Percentiles rank a stretch among this genome's conserved stretches.
phyloP scores from a whole-genome alignment of 2,329 filamentous ascomycete genomes.

The Hypoxylon sp. region DNA sequence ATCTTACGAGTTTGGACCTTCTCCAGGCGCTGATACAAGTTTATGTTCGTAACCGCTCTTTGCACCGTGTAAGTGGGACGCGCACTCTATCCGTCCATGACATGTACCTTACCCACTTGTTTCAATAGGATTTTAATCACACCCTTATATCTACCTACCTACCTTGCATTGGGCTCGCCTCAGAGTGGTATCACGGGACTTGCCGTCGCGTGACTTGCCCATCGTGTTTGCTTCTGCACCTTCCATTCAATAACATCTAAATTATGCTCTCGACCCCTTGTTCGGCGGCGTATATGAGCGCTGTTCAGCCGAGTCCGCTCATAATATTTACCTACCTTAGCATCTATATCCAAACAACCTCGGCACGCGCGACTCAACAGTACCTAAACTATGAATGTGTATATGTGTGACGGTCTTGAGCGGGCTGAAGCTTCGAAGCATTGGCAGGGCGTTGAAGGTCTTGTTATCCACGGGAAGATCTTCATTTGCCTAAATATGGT shows the following conservation, averaged over 20 bases:
- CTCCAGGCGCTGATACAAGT: background rate
- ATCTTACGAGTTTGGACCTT: no score
- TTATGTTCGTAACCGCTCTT: background rate
- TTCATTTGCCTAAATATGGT: no score
- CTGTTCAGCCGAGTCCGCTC: background rate
- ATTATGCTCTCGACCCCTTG: background rate
- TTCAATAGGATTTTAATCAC: no score
- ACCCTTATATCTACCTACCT: no score
- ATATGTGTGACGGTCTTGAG: background rate
- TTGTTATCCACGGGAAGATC: no score
- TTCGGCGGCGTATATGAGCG: background rate
- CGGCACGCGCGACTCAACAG: background rate
- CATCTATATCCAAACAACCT: background rate
- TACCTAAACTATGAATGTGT: background rate
- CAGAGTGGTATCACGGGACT: background rate
- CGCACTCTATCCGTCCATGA: no score
- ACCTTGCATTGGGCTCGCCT: background rate
- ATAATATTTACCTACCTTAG: background rate
- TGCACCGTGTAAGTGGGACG: no score
- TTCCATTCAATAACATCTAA: background rate
- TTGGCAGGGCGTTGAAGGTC: background rate
- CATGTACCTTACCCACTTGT: no score
- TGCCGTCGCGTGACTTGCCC: background rate
- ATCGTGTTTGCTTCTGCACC: background rate
- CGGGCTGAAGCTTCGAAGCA: background rate